phyloP scores from a whole-genome alignment of 371 early-diverging fungal species.

The Rhizopus delemar region DNA sequence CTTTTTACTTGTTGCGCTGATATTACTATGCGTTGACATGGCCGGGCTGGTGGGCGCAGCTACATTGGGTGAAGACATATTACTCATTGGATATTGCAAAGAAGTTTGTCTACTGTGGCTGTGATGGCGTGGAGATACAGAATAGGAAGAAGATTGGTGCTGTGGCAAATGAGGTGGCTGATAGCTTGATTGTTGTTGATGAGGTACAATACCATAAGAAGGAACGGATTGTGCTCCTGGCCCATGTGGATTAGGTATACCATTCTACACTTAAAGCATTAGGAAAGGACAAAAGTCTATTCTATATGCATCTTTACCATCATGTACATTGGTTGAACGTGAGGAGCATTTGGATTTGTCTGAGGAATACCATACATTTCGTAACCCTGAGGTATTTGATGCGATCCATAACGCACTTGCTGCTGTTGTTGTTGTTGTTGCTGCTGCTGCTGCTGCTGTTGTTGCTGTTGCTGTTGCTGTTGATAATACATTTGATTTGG shows the following conservation, averaged over 20 bases:
- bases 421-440: constrained; percentile 23
- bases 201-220: constrained; percentile 17
- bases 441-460: constrained; percentile 15
- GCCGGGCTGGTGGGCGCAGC: constrained; percentile 28
- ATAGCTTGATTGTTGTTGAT: background rate
- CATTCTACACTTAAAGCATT: constrained; percentile 11
- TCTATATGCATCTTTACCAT: constrained; percentile 16
- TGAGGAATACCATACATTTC: constrained; percentile 40
- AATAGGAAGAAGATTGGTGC: constrained; percentile 15
- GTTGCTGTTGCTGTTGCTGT: constrained; percentile 18
- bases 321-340: constrained; percentile 14
- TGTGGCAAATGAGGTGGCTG: constrained; percentile 13
- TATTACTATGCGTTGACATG: constrained; percentile 29
- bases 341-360: constrained; percentile 5
- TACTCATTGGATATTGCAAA: constrained; percentile 13
- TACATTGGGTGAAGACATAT: constrained; percentile 21
- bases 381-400: constrained; percentile 24
- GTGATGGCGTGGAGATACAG: constrained; percentile 22
- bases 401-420: constrained; percentile 5
- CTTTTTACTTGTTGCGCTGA: constrained; percentile 31
- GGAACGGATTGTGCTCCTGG: constrained; percentile 14
- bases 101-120: constrained; percentile 25
- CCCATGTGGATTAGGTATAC: constrained; percentile 13
- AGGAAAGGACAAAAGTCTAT: constrained; percentile 10
- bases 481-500: constrained; percentile 20